These are phyloP conservation scores for Sicyos baderoa DNA, from an alignment of 306 rosid genomes.

Conservation along the genomic window DNA sequence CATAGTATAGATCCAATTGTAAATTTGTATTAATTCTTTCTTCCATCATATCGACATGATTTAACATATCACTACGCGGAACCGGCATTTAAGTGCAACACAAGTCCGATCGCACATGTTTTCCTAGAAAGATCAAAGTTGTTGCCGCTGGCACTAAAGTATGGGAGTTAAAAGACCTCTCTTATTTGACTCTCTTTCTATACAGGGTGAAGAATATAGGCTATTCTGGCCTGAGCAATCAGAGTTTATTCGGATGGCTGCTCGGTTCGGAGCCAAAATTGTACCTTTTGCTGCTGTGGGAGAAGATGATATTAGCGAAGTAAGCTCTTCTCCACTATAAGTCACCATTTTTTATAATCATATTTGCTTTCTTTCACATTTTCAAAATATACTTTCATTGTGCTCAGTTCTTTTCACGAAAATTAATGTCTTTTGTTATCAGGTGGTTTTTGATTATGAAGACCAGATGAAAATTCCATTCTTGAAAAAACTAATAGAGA, in stretches of 20 bases:
- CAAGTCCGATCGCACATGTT: no score
- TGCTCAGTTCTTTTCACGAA: conserved; percentile 1
- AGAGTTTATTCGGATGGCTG: conserved; percentile 93
- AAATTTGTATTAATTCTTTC: background rate
- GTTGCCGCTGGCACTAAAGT: no score
- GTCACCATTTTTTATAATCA: background rate
- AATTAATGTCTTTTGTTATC: conserved; percentile 28
- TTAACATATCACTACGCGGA: background rate
- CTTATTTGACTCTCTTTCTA: conserved; percentile 8
- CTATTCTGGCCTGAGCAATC: conserved; percentile 89
- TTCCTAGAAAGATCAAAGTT: no score
- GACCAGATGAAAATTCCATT: conserved; percentile 73
- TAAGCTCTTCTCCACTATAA: conserved; percentile 27
- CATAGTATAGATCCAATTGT: background rate
- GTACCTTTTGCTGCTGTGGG: conserved; percentile 86
- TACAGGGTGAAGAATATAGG: conserved; percentile 83
- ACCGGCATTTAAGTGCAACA: no score
- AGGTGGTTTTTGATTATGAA: conserved; percentile 69
- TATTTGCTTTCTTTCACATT: background rate
- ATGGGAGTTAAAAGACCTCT: background rate
- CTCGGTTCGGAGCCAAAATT: conserved; percentile 87
- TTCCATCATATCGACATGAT: background rate
- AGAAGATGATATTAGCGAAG: conserved; percentile 76
- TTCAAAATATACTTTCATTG: background rate
- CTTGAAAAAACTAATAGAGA: conserved; percentile 42